Base-by-base conservation (phyloP, 208 protist species). In the Angomonas ambiguus region DNA sequence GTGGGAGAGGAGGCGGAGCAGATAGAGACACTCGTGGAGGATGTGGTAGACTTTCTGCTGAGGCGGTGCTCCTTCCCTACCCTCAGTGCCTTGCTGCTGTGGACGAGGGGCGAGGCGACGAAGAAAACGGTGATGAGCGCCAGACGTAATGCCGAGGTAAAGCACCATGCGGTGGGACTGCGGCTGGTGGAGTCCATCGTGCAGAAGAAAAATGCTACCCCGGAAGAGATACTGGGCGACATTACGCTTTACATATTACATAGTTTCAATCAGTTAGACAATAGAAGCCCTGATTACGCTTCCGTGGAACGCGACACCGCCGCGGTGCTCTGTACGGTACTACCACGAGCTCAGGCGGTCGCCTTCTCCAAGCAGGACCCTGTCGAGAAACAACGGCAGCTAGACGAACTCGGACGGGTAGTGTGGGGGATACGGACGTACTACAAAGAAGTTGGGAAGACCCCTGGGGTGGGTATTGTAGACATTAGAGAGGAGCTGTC, bases 361-460 rank as follows among this genome's bases (percentile, higher is more conserved):
- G 67, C 72, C 25, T 97, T 97, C 62, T 72, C 85, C 16, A 64
- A 65, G n/a, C 90, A 97, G 63, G 76, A 83, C 22, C 20, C 67
- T 1, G 74, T 82, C 30, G 87, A 95, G 65, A 87, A 87, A 57
- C 65, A 76, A 38, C 68, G 87, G 4, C 87, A 95, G 76, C 65
- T 97, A 60, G 78, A 92, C 56, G 87, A 97, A 71, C 71, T 97
- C 16, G 79, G 83, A 2, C 80, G 87, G 42, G 93, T 97, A 35
- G 79, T 94, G 25, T 97, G 92, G 87, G 92, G 92, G 10, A 86
- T 97, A 31, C 87, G 92, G 0, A 56, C 95, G 24, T 95, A 91
- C 63, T 88, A 95, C 73, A 76, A 81, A 51, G 76, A 76, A 16
- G 72, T 67, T 42, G 83, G 82, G 30, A 76, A 85, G 49, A 79